Conservation (phyloP, 306 rosid species). For the Rosa rugosa region DNA sequence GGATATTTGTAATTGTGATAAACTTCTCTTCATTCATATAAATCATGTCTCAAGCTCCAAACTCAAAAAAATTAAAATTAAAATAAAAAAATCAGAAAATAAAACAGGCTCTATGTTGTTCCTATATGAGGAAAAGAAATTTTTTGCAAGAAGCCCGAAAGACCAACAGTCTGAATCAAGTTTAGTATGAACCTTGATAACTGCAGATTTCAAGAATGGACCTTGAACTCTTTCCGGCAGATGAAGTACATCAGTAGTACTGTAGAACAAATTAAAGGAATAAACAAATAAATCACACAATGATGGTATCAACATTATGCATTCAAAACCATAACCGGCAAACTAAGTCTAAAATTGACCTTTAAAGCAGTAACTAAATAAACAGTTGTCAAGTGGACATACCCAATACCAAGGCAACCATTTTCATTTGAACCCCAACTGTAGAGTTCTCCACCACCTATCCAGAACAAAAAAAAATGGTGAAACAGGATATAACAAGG, state of each 20-base stretch:
- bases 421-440: constrained; percentile 99
- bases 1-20: neutral
- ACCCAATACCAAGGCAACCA: constrained; percentile 97
- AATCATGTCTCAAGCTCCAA: neutral
- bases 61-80: neutral
- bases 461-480: constrained; percentile 16
- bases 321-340: neutral
- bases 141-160: neutral
- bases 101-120: neutral
- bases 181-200: constrained; percentile 56
- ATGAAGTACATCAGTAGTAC: constrained; percentile 64
- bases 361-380: neutral
- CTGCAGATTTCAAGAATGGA: constrained; percentile 67
- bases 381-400: constrained; percentile 25
- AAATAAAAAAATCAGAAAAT: neutral
- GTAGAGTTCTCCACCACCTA: constrained; percentile 78
- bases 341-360: neutral
- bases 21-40: neutral
- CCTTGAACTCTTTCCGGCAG: constrained; percentile 82
- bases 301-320: constrained; percentile 18
- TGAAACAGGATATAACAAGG: constrained; percentile 5
- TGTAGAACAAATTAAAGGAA: constrained; percentile 23
- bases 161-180: neutral
- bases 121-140: constrained; percentile 1
- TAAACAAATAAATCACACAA: constrained; percentile 5